Evolutionary conservation across 179 eudicot genomes (phyloP), one percentile per base, ranked within the genome.

Genomic region (Beta corolliflora): DNA sequence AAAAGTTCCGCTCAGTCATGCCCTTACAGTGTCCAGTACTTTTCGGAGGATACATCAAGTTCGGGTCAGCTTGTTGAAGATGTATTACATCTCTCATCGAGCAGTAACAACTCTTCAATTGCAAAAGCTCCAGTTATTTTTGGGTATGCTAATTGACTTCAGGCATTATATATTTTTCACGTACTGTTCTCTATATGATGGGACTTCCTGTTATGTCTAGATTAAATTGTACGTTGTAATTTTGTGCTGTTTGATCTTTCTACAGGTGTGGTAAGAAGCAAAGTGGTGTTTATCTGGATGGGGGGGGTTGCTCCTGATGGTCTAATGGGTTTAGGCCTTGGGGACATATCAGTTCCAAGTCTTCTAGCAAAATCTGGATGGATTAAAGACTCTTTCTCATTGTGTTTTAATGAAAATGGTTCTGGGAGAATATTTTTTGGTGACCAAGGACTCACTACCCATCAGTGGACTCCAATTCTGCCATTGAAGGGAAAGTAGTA

Each of bases 291-390:
- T 96, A 94, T 92, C 81, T 94, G 83, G 90, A 86, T 72, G n/a
- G 98, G 97, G 77, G 82, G 99, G 78, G 80, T 88, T 77, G 99
- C 99, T 71, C 99, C 98, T 77, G 97, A 96, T 85, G 99, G 99
- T 84, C 89, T 96, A 63, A 80, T 96, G 91, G 99, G 99, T 79
- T 88, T 96, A 53, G 99, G 99, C 76, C 89, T 89, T 56, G 96
- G 94, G 19, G 90, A 94, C 53, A 86, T 90, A 67, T 94, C 99
- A 77, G 96, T 96, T 71, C 94, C 94, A 77, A 96, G 97, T 85
- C 77, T 85, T 73, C 91, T 96, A 77, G 94, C 99, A 63, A 93
- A 91, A 90, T 83, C 96, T 66, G 98, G 99, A 79, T 80, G 90
- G 73, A 80, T 93, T 71, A 85, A 59, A 56, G 88, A 96, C 84